Conservation (phyloP, 2,329 filamentous ascomycete species). For the Sclerotinia subarctica region DNA sequence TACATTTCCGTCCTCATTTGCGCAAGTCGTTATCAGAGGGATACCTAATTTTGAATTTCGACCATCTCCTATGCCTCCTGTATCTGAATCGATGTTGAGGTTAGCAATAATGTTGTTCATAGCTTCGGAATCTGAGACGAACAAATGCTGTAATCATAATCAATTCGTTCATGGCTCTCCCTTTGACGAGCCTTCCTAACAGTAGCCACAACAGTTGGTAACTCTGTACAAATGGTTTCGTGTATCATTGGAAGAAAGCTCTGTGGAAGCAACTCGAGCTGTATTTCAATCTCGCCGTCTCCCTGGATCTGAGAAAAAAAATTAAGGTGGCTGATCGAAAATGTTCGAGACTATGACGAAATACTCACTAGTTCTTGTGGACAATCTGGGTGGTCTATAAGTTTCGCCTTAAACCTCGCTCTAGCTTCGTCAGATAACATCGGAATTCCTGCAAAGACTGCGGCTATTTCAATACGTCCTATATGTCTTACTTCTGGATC, state of each 20-base stretch:
- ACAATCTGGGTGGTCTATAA: no score
- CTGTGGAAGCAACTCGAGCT: not conserved
- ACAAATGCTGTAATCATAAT: no score
- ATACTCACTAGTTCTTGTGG: not conserved
- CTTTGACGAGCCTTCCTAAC: not conserved
- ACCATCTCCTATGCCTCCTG: no score
- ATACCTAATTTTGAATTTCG: no score
- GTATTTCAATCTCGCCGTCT: rapidly evolving
- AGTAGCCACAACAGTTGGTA: not conserved
- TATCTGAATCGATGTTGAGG: not conserved
- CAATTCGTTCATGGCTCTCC: no score
- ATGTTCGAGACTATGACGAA: not conserved
- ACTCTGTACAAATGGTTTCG: not conserved
- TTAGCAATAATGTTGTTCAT: not conserved
- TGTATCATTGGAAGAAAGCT: not conserved
- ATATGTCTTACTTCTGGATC: no score
- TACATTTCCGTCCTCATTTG: not conserved
- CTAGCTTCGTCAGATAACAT: no score
- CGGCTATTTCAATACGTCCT: no score
- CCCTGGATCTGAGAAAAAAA: not conserved
- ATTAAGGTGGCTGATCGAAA: not conserved
- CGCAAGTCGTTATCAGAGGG: no score
- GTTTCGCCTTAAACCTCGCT: no score
- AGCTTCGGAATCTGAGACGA: no score
- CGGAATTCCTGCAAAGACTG: no score